Evolutionary conservation across 768 basidiomycete genomes (phyloP).

Genomic region (Rhodosporidiobolus sp.): DNA sequence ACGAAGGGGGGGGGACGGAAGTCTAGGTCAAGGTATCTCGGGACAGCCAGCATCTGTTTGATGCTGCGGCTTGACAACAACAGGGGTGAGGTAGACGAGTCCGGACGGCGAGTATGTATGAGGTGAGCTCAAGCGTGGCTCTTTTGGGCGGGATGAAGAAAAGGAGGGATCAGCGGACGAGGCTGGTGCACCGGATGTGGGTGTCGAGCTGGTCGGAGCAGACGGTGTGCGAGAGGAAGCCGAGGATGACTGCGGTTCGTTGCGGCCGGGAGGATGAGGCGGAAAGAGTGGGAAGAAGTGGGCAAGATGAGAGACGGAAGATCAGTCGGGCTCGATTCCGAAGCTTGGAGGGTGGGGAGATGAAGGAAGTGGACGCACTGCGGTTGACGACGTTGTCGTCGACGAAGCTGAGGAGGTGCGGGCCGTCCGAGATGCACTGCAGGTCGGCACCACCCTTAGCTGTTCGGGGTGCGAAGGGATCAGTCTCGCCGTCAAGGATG

Average conservation of each 20-base stretch:
- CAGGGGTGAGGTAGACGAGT: too few relatives aligned
- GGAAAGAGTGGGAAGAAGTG: background rate
- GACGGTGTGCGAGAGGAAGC: background rate
- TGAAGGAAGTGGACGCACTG: background rate
- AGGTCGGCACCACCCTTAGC: background rate
- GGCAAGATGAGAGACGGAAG: background rate
- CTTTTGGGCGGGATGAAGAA: background rate
- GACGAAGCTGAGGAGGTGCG: slow-evolving; percentile 11
- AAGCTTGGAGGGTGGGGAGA: too few relatives aligned
- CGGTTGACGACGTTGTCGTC: slow-evolving; percentile 1
- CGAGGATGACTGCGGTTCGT: background rate
- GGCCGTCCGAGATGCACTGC: background rate
- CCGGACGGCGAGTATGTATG: too few relatives aligned
- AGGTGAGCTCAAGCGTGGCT: too few relatives aligned
- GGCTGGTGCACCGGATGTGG: background rate
- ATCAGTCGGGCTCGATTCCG: background rate
- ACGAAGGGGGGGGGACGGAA: too few relatives aligned
- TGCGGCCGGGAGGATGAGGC: too few relatives aligned
- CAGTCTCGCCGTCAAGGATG: background rate
- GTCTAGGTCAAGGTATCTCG: too few relatives aligned
- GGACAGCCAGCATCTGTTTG: too few relatives aligned
- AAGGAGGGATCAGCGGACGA: background rate
- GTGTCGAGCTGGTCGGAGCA: background rate
- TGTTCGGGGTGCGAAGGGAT: background rate
- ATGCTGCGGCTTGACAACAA: too few relatives aligned